These are phyloP conservation scores for Barbarea vulgaris DNA, from an alignment of 345 rosid genomes.

Conservation along the genomic window DNA sequence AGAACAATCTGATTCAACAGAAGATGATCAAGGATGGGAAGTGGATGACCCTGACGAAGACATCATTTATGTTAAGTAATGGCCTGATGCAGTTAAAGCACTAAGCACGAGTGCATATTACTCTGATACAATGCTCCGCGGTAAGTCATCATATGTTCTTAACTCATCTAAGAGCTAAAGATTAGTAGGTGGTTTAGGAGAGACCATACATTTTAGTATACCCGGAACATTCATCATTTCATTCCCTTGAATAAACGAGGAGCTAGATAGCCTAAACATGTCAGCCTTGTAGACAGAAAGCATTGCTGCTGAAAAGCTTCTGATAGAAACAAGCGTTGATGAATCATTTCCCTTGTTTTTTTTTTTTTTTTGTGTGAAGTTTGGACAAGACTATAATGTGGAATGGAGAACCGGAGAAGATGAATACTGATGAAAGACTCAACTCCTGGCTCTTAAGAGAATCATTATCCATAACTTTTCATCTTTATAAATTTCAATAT, in stretches of 20 bases:
- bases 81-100: constrained; percentile 8
- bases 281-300: neutral
- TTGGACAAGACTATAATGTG: neutral
- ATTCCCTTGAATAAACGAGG: neutral
- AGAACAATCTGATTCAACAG: constrained; percentile 43
- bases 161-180: neutral
- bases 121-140: neutral
- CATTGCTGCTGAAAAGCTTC: neutral
- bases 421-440: neutral
- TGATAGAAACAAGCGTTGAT: neutral
- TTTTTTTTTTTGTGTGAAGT: neutral
- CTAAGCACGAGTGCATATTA: neutral
- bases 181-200: neutral
- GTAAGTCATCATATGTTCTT: constrained; percentile 14
- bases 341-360: constrained; percentile 5
- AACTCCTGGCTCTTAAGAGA: too few relatives aligned
- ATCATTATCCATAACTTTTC: too few relatives aligned
- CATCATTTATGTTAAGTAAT: constrained; percentile 73
- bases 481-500: too few relatives aligned
- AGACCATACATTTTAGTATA: neutral
- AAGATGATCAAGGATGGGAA: constrained; percentile 61
- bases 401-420: constrained; percentile 6
- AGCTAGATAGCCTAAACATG: neutral
- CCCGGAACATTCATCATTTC: neutral
- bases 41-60: constrained; percentile 79